phyloP scores from a whole-genome alignment of 192 early-diverging fungal genomes.

The Coemansia furcata region DNA sequence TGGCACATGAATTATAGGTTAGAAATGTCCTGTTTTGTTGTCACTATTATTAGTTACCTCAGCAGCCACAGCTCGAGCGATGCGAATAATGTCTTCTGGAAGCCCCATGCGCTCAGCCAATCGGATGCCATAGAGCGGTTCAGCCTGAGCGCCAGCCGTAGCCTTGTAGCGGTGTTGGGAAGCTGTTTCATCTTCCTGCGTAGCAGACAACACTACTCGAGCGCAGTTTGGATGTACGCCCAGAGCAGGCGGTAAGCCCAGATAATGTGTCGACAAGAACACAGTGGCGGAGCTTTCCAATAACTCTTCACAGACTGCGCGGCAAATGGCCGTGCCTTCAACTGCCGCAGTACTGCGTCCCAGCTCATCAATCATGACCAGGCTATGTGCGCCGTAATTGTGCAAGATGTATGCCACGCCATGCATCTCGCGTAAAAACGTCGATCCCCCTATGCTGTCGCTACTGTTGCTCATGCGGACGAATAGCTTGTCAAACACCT shows the following conservation, averaged over 20 bases:
- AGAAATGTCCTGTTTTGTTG: background rate
- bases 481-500: conserved; percentile 70
- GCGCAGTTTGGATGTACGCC: conserved; percentile 55
- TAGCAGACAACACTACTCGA: conserved; percentile 20
- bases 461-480: conserved; percentile 76
- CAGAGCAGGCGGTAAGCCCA: conserved; percentile 59
- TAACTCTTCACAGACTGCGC: conserved; percentile 72
- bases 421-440: conserved; percentile 87
- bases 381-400: conserved; percentile 61
- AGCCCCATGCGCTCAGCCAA: conserved; percentile 34
- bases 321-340: conserved; percentile 72
- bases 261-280: conserved; percentile 80
- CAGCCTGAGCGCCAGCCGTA: conserved; percentile 12
- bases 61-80: conserved; percentile 47
- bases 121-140: conserved; percentile 42
- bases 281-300: conserved; percentile 57
- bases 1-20: too few relatives aligned
- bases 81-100: conserved; percentile 22
- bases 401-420: conserved; percentile 82
- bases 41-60: conserved; percentile 4
- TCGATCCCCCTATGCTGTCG: conserved; percentile 60
- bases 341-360: conserved; percentile 57
- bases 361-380: conserved; percentile 91
- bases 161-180: conserved; percentile 21
- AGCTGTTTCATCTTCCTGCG: background rate